Conservation (phyloP, 2,329 filamentous ascomycete genomes). For the Clarireedia homoeocarpa region DNA sequence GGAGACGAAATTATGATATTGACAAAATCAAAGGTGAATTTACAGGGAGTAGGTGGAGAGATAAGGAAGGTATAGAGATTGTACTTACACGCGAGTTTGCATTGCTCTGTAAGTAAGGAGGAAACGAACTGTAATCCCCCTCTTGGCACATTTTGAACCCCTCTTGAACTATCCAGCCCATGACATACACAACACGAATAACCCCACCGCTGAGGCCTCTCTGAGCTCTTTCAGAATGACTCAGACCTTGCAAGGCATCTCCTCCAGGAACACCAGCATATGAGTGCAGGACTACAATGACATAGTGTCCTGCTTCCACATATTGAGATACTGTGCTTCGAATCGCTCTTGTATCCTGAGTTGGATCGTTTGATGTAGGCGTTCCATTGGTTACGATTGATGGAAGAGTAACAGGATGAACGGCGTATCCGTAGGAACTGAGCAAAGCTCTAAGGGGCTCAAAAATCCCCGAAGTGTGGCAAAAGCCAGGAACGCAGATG, state of each 20-base stretch:
- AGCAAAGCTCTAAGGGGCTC: conserved; percentile 30
- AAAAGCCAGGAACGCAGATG: conserved; percentile 34
- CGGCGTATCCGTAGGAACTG: conserved; percentile 26
- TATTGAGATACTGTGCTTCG: conserved; percentile 28
- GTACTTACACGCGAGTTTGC: conserved; percentile 8
- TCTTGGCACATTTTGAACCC: conserved; percentile 7
- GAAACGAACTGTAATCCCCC: conserved; percentile 7
- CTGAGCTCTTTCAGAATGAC: conserved; percentile 19
- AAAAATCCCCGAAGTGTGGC: conserved; percentile 33
- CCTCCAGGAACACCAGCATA: conserved; percentile 22
- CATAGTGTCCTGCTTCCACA: conserved; percentile 28
- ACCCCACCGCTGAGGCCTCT: conserved; percentile 17
- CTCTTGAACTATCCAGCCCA: conserved; percentile 26
- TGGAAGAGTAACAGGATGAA: conserved; percentile 29
- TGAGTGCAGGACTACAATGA: conserved; percentile 23
- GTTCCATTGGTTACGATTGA: conserved; percentile 27
- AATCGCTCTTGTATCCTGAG: conserved; percentile 33
- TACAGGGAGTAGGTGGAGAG: not conserved
- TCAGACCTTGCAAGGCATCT: conserved; percentile 21
- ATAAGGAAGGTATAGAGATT: not conserved
- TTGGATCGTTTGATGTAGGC: conserved; percentile 30
- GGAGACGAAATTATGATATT: not conserved
- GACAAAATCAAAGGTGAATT: not conserved
- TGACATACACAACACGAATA: conserved; percentile 33
- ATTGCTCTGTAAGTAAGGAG: conserved; percentile 1